phyloP scores from a whole-genome alignment of 345 rosid species.

The Raphanus sativus region DNA sequence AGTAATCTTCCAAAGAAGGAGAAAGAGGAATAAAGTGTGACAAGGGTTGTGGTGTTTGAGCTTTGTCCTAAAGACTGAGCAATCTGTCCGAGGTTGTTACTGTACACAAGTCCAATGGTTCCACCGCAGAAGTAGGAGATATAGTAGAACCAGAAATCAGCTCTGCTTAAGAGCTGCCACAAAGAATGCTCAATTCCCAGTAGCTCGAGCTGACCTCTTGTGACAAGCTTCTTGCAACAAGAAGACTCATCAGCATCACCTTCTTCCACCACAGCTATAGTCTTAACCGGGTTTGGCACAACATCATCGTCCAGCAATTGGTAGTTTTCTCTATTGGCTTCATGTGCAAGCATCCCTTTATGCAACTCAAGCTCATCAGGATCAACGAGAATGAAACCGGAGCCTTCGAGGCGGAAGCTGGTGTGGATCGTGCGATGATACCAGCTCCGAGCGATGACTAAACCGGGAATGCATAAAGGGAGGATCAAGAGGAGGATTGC shows the following conservation, averaged over 20 bases:
- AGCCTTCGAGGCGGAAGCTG: slow-evolving; percentile 56
- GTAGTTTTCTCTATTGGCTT: slow-evolving; percentile 43
- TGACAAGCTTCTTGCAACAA: slow-evolving; percentile 52
- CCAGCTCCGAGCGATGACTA: slow-evolving; percentile 78
- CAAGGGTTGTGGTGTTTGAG: slow-evolving; percentile 56
- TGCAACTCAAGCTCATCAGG: slow-evolving; percentile 86
- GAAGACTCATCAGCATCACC: slow-evolving; percentile 29
- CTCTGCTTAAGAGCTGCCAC: slow-evolving; percentile 53
- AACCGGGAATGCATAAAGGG: slow-evolving; percentile 76
- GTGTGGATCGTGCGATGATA: slow-evolving; percentile 57
- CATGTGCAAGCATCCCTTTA: slow-evolving; percentile 58
- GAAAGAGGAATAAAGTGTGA: slow-evolving; percentile 86
- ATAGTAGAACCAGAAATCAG: slow-evolving; percentile 92
- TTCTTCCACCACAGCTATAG: background rate
- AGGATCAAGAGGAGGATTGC: slow-evolving; percentile 66
- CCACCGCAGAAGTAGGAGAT: slow-evolving; percentile 88
- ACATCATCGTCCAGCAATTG: slow-evolving; percentile 36
- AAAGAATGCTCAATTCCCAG: slow-evolving; percentile 80
- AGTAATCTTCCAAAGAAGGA: slow-evolving; percentile 95
- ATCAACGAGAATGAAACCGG: slow-evolving; percentile 74
- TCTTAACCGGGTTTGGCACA: slow-evolving; percentile 22
- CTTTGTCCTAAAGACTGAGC: slow-evolving; percentile 79
- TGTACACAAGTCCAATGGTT: slow-evolving; percentile 91
- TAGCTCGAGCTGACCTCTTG: slow-evolving; percentile 54
- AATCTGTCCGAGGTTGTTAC: slow-evolving; percentile 93